A percentile compares a stretch with the other conserved stretches of the same genome.
phyloP scores from a whole-genome alignment of 2,329 filamentous ascomycete genomes.

The Phyllosticta capitalensis region DNA sequence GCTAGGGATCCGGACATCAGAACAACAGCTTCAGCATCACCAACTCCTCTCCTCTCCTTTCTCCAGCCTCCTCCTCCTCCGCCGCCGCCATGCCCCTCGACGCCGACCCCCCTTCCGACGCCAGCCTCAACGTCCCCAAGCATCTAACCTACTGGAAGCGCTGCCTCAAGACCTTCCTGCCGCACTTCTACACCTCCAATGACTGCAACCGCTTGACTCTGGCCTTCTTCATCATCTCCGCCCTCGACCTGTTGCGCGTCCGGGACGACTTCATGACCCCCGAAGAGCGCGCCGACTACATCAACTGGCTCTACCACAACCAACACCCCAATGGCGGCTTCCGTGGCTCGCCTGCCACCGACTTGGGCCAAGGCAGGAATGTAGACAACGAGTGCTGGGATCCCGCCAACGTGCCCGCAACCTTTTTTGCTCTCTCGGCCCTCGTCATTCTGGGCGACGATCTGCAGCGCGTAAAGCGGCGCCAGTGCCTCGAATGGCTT shows the following conservation, averaged over 20 bases:
- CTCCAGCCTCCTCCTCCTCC: neutral
- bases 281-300: conserved; percentile 47
- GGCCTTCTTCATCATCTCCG: conserved; percentile 79
- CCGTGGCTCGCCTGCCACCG: conserved; percentile 67
- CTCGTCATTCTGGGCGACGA: conserved; percentile 59
- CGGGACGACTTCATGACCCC: conserved; percentile 46
- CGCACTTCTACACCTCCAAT: conserved; percentile 72
- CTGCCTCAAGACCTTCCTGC: conserved; percentile 73
- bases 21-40: neutral
- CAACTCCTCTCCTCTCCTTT: neutral
- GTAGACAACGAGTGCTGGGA: conserved; percentile 48
- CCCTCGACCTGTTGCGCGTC: conserved; percentile 67
- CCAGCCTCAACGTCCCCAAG: conserved; percentile 24
- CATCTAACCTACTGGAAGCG: conserved; percentile 91
- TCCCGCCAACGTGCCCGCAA: conserved; percentile 76
- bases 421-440: conserved; percentile 75
- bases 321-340: conserved; percentile 85
- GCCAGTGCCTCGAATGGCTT: conserved; percentile 64
- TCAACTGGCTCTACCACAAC: conserved; percentile 73
- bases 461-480: conserved; percentile 53
- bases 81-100: conserved; percentile 5
- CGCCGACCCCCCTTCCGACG: conserved; percentile 1
- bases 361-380: conserved; percentile 35
- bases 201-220: conserved; percentile 87
- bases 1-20: neutral